Percentiles rank a stretch among this genome's conserved stretches.
Conservation (phyloP, 129 eudicot genomes). For the Artemisia argyi region DNA sequence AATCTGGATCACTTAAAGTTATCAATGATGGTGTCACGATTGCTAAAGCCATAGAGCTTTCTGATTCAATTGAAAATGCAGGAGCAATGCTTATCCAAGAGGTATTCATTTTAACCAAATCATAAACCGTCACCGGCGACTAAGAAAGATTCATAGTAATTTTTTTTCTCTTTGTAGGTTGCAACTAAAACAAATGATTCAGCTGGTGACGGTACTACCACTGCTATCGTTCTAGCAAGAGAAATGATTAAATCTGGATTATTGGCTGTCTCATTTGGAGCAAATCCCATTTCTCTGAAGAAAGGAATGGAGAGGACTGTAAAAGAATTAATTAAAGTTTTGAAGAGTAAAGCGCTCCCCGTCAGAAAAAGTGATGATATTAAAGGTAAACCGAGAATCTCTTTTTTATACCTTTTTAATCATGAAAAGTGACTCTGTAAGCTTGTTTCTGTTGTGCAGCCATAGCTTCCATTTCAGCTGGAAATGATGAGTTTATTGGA, state of each 20-base stretch:
- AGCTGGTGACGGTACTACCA: slow-evolving; percentile 97
- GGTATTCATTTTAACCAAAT: slow-evolving; percentile 38
- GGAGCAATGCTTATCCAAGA: slow-evolving; percentile 77
- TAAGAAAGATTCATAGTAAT: neutral
- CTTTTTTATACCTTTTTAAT: no score
- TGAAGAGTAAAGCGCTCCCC: slow-evolving; percentile 58
- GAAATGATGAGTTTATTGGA: slow-evolving; percentile 89
- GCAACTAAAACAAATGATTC: slow-evolving; percentile 77
- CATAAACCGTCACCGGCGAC: neutral
- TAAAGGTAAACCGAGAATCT: slow-evolving; percentile 42
- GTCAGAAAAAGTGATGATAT: slow-evolving; percentile 68
- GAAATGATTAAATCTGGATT: slow-evolving; percentile 84
- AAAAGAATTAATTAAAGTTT: slow-evolving; percentile 56
- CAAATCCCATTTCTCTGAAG: slow-evolving; percentile 74
- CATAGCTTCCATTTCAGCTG: slow-evolving; percentile 87
- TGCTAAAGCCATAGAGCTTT: slow-evolving; percentile 80
- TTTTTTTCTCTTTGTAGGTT: slow-evolving; percentile 54
- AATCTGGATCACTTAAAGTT: slow-evolving; percentile 67
- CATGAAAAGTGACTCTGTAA: neutral
- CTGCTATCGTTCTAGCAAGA: slow-evolving; percentile 91
- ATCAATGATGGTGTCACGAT: slow-evolving; percentile 68
- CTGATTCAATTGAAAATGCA: slow-evolving; percentile 78
- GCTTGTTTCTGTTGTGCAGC: slow-evolving; percentile 44
- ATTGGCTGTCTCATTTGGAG: slow-evolving; percentile 79
- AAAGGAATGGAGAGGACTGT: slow-evolving; percentile 89